Conservation (phyloP, 352 stramenopile genomes). For the Thalassiosira livingstoniorum region DNA sequence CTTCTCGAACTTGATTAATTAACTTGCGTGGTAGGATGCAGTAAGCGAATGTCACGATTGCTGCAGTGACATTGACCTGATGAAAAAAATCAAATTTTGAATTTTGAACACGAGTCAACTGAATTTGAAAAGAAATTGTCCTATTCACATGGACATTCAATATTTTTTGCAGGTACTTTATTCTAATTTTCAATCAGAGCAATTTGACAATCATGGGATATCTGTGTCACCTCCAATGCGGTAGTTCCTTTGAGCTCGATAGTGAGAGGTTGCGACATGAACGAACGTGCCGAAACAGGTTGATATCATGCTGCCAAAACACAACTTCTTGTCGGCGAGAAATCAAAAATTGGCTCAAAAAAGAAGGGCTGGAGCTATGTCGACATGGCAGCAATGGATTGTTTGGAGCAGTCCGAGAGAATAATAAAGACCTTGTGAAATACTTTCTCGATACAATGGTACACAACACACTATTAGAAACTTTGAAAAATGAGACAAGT, state of each 20-base stretch:
- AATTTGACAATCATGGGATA: not conserved
- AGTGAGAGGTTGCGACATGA: constrained; percentile 17
- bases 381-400: constrained; percentile 26
- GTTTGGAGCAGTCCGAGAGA: constrained; percentile 37
- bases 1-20: too few species aligned
- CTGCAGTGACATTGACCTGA: not conserved
- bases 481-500: constrained; percentile 27
- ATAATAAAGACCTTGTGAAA: constrained; percentile 24
- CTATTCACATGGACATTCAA: too few species aligned
- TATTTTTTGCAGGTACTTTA: too few species aligned
- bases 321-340: constrained; percentile 11
- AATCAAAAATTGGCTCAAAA: constrained; percentile 14
- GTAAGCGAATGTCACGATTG: not conserved
- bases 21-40: too few species aligned
- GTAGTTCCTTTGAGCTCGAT: not conserved
- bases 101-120: too few species aligned
- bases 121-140: too few species aligned
- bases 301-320: constrained; percentile 40
- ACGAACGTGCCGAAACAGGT: not conserved
- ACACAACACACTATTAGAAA: not conserved
- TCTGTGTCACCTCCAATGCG: not conserved
- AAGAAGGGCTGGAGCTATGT: not conserved
- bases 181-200: not conserved
- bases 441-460: constrained; percentile 4
- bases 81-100: too few species aligned